Percentiles rank a stretch among this genome's conserved stretches.
Evolutionary conservation across 805 yeast genomes (phyloP).

Genomic region (Yarrowia keelungensis): DNA sequence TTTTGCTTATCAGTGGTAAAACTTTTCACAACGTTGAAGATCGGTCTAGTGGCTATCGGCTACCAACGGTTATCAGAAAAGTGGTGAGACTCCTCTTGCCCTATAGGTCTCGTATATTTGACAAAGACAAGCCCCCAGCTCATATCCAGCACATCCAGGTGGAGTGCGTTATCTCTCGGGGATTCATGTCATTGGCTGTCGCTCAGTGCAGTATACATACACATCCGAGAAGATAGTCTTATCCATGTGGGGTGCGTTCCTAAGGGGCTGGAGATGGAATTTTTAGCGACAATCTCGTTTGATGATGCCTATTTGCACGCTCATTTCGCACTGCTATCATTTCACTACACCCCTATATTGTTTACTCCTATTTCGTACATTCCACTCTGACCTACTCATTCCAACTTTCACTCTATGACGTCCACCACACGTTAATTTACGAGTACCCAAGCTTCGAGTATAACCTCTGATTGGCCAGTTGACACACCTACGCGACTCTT

Average conservation of each 20-base stretch:
- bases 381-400: background rate
- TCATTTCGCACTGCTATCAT: too few relatives aligned
- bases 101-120: background rate
- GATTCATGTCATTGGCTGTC: constrained; percentile 5
- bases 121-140: background rate
- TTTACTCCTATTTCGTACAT: background rate
- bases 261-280: too few relatives aligned
- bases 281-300: too few relatives aligned
- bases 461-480: background rate
- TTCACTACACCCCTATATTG: too few relatives aligned
- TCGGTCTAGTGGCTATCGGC: background rate
- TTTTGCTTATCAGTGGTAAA: background rate
- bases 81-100: background rate
- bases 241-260: constrained; percentile 8
- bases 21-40: background rate
- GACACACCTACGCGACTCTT: background rate
- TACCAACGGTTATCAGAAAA: constrained; percentile 10
- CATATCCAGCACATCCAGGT: too few relatives aligned
- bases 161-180: background rate
- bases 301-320: too few relatives aligned
- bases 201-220: background rate
- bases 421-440: background rate
- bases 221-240: background rate
- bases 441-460: too few relatives aligned
- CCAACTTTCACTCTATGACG: background rate